Base-by-base conservation (phyloP, 345 rosid genomes). In the Ceriops decandra region DNA sequence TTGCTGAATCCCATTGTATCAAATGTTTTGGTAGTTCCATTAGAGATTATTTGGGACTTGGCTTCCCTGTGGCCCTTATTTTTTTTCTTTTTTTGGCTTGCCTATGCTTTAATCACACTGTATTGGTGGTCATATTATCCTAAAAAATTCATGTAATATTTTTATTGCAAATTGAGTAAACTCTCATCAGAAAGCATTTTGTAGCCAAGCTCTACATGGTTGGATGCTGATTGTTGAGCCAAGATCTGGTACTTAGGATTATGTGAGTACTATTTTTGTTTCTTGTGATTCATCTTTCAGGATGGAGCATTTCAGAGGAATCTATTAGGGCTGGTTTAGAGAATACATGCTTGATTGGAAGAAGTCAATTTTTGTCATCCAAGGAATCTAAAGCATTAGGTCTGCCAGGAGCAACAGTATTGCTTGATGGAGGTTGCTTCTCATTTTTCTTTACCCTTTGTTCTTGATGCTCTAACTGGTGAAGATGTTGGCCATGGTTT, bases 361-460 rank as follows among this genome's bases (percentile, higher is more conserved):
- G 99, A 88, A 83, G 87, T 69, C 99, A 95, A 67, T 87, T 89
- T 76, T 78, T 91, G 46, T 74, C 87, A 38, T 69, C 77, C 46
- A 65, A 76, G 69, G 93, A 91, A 82, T 87, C 86, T 4, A 85
- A 84, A 68, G 63, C 77, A 6, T 72, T 95, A 79, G 86, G 88
- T 47, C 64, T 91, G 63, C 79, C 81, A 1, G 90, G 91, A 79
- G 86, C 86, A 5, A 85, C 89, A 38, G 61, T 95, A 71, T 80
- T 91, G 72, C 83, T 91, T 33, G 99, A 95, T 85, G 99, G 96
- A 87, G 96, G 97, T 90, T 67, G 60, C 24, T 70, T 49, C 54
- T 64, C 36, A n/a, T 24, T 13, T 60, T 72, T 38, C 33, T n/a
- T 66, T 31, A 24, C 30, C 51, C 10, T 21, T 35, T 30, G 36